Evolutionary conservation across 176 grass and related monocot genomes (phyloP), one percentile per base, ranked within the genome.

Genomic region (Echinochloa phyllopogon): DNA sequence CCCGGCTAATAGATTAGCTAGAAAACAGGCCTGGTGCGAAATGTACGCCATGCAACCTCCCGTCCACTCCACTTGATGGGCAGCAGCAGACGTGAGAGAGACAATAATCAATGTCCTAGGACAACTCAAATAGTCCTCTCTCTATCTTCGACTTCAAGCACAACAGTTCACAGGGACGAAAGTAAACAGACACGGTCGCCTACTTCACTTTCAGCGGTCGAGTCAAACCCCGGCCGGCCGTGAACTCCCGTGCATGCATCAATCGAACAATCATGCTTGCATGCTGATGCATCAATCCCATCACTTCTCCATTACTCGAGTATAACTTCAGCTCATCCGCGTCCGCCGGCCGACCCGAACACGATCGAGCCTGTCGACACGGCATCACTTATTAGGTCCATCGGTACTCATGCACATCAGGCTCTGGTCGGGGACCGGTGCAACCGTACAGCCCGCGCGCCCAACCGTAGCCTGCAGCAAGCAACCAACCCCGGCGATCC

Each of bases 401-500:
- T 59, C 56, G n/a, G 57, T 59, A 11, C 3, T 8, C n/a, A 24
- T 25, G 16, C 5, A 18, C 55, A 16, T 5, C 57, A 27, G 6
- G 33, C 29, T 49, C 84, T 23, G 25, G 18, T 23, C 64, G 72
- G 42, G 62, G 29, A 48, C 51, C 62, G 63, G 37, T 60, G 43
- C 73, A 83, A 48, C 24, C 37, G 40, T 23, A 4, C 73, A 57
- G n/a, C 3, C 6, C 10, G 16, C 45, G 57, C 43, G 76, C 42
- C 72, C n/a, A 66, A 48, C 86, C 12, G 8, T 56, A 37, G 18
- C 27, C 39, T 49, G 48, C 58, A 40, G 59, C 13, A 41, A 89
- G 82, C 82, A 79, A 84, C 60, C 40, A 84, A 80, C 57, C 42
- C 3, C 45, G n/a, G 59, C 29, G 55, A 82, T 52, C 69, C 20